Evolutionary conservation across 192 early-diverging fungal species (phyloP).

Genomic region (Coemansia sp.): DNA sequence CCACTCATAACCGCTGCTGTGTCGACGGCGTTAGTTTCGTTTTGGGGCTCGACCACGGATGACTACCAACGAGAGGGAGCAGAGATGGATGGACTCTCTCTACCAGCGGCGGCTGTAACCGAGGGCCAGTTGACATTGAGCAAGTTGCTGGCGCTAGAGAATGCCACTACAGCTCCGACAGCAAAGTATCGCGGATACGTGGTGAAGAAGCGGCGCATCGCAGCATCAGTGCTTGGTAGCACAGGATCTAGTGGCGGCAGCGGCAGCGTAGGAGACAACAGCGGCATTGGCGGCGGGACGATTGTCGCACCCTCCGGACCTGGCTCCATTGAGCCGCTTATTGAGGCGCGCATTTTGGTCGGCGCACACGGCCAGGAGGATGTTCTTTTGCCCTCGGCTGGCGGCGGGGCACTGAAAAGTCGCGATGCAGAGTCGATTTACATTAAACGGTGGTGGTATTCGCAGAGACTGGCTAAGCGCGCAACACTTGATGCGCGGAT

Average conservation of each 20-base stretch:
- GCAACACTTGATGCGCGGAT: constrained; percentile 33
- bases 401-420: constrained; percentile 14
- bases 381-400: constrained; percentile 15
- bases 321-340: constrained; percentile 37
- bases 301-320: constrained; percentile 30
- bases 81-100: neutral
- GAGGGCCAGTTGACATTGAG: constrained; percentile 22
- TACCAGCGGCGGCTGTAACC: neutral
- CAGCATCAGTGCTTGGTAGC: neutral
- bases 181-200: constrained; percentile 49
- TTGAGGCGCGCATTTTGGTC: constrained; percentile 30
- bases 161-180: constrained; percentile 15
- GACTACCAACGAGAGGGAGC: neutral
- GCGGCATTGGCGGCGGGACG: constrained; percentile 4
- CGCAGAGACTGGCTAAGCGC: constrained; percentile 35
- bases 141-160: constrained; percentile 30
- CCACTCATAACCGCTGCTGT: neutral
- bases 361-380: constrained; percentile 47
- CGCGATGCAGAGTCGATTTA: constrained; percentile 46
- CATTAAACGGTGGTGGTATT: constrained; percentile 46
- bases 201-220: constrained; percentile 42
- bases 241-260: neutral
- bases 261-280: constrained; percentile 1
- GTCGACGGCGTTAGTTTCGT: constrained; percentile 8
- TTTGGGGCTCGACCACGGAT: constrained; percentile 5